Base-by-base conservation (phyloP, 352 stramenopile genomes). In the Pythium aristosporum region DNA sequence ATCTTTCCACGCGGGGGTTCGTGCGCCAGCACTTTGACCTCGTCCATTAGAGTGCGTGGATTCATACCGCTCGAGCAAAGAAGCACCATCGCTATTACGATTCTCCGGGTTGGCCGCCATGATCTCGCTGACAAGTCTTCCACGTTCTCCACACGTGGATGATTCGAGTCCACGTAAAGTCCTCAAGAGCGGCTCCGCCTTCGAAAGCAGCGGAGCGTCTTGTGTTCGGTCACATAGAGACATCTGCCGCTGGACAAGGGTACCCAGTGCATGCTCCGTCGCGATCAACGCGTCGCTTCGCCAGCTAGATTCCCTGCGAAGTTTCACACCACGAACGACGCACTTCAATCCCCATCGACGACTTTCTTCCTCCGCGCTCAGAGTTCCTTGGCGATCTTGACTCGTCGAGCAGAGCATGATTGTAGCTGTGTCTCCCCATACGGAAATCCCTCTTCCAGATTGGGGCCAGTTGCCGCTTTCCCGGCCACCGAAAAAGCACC, bases 371-470 rank as follows among this genome's bases (percentile, higher is more conserved):
- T 71, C 57, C 34, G 21, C 20, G 13, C 65, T 62, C 18, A 39
- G 11, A 39, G 51, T 43, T 20, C 65, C 61, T 52, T 73, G 75
- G 3, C 79, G 76, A 51, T 72, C 56, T 71, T 91, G 83, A n/a
- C 76, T 81, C 54, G 81, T 87, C 1, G 74, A 69, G 23, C 81
- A 90, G 0, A 92, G 49, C 72, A 88, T 89, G 16, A 92, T 67
- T 15, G 78, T 91, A 18, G 70, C 81, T 12, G 76, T 87, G 58
- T 91, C 80, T 23, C 83, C 83, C 39, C 78, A 72, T 16, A 92
- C 63, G 12, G 79, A 77, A 30, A 90, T 75, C 0, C 81, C 79
- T 51, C 68, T 59, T 16, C 71, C 71, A 16, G 15, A 5, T 11
- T 64, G 48, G 1, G 81, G 81, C 81, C 81, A 90, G 30, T 83